A percentile compares a stretch with the other conserved stretches of the same genome.
phyloP scores from a whole-genome alignment of 2,329 filamentous ascomycete genomes.

The Chrysoporthe puriensis region DNA sequence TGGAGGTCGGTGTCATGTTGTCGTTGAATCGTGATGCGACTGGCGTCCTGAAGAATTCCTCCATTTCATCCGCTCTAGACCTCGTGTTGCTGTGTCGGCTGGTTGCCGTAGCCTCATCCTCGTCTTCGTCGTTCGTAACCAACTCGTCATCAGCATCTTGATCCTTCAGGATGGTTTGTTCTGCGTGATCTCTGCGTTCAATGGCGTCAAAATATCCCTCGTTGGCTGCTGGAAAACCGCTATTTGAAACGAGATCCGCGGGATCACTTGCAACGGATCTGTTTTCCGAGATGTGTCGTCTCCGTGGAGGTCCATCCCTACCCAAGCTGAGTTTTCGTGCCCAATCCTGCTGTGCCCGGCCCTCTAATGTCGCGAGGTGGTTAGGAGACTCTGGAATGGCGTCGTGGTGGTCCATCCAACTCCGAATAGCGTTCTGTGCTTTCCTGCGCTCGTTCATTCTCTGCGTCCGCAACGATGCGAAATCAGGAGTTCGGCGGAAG shows the following conservation, averaged over 20 bases:
- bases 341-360: slow-evolving; percentile 49
- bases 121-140: slow-evolving; percentile 78
- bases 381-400: slow-evolving; percentile 51
- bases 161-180: slow-evolving; percentile 59
- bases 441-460: slow-evolving; percentile 69
- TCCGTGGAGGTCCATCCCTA: slow-evolving; percentile 49
- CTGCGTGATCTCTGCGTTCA: slow-evolving; percentile 25
- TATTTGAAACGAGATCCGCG: slow-evolving; percentile 61
- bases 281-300: slow-evolving; percentile 57
- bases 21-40: slow-evolving; percentile 45
- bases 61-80: slow-evolving; percentile 40
- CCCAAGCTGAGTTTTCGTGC: slow-evolving; percentile 57
- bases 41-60: slow-evolving; percentile 61
- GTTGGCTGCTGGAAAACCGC: slow-evolving; percentile 48
- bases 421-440: slow-evolving; percentile 79
- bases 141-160: slow-evolving; percentile 89
- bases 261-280: slow-evolving; percentile 67
- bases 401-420: slow-evolving; percentile 83
- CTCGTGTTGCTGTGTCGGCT: slow-evolving; percentile 29
- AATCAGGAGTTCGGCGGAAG: slow-evolving; percentile 74
- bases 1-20: slow-evolving; percentile 37
- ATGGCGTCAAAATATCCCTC: slow-evolving; percentile 33
- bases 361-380: slow-evolving; percentile 55
- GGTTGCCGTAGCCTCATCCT: slow-evolving; percentile 47
- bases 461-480: slow-evolving; percentile 62